Evolutionary conservation across 495 filamentous ascomycete species (phyloP).

Genomic region (Chaetomidium leptoderma): DNA sequence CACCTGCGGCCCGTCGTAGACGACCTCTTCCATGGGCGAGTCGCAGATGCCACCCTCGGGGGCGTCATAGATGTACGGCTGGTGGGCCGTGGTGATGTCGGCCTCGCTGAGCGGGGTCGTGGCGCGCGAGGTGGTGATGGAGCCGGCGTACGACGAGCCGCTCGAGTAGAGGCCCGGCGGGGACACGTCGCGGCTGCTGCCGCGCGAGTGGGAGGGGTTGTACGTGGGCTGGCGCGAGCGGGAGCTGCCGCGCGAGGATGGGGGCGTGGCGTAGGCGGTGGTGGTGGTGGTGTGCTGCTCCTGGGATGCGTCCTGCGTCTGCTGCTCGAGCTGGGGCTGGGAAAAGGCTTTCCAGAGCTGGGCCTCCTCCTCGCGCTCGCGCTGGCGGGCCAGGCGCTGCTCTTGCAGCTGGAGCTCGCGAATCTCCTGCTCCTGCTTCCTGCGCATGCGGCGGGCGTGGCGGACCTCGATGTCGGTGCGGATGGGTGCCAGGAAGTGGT

Average conservation of each 20-base stretch:
- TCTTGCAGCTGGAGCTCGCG: slow-evolving; percentile 32
- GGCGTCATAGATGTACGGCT: slow-evolving; percentile 33
- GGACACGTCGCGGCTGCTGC: slow-evolving; percentile 31
- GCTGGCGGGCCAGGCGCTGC: slow-evolving; percentile 25
- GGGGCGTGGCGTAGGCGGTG: slow-evolving; percentile 35
- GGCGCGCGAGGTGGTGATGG: slow-evolving; percentile 41
- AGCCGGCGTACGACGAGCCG: slow-evolving; percentile 40
- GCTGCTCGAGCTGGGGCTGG: neutral
- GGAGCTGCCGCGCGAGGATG: slow-evolving; percentile 38
- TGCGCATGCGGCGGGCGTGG: slow-evolving; percentile 39
- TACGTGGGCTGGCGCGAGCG: slow-evolving; percentile 18
- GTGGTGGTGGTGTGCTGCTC: neutral
- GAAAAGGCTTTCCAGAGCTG: slow-evolving; percentile 17
- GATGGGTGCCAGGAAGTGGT: slow-evolving; percentile 83
- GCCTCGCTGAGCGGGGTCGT: slow-evolving; percentile 41
- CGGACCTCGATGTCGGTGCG: slow-evolving; percentile 46
- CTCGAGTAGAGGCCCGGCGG: slow-evolving; percentile 42
- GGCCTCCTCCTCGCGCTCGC: slow-evolving; percentile 23
- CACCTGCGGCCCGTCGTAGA: slow-evolving; percentile 14
- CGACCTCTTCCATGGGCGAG: slow-evolving; percentile 35
- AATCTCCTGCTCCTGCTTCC: slow-evolving; percentile 37
- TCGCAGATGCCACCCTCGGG: slow-evolving; percentile 26
- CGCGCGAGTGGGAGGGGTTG: slow-evolving; percentile 30
- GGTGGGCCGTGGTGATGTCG: slow-evolving; percentile 25
- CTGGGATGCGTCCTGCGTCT: neutral